Evolutionary conservation across 495 filamentous ascomycete species (phyloP).

Genomic region (Aspergillus sclerotiicarbonarius): DNA sequence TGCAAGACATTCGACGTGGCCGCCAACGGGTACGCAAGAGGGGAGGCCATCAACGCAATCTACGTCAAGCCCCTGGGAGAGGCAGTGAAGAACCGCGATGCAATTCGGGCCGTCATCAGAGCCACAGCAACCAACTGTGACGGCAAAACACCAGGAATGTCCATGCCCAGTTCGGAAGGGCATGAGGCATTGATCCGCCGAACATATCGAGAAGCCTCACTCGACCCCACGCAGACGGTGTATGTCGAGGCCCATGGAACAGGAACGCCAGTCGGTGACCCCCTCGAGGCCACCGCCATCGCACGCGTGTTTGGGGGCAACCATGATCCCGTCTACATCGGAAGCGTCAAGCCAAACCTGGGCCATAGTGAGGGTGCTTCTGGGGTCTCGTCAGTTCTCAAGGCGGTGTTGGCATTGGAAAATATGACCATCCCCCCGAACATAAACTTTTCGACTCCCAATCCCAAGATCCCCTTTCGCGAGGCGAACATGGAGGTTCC

Average conservation of each 20-base stretch:
- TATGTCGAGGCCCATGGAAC: slow-evolving; percentile 42
- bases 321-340: neutral
- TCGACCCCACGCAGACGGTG: slow-evolving; percentile 19
- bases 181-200: slow-evolving; percentile 22
- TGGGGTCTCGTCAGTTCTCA: slow-evolving; percentile 56
- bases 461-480: slow-evolving; percentile 15
- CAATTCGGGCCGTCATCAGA: slow-evolving; percentile 44
- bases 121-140: slow-evolving; percentile 35
- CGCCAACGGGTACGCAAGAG: slow-evolving; percentile 66
- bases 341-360: slow-evolving; percentile 46
- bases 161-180: slow-evolving; percentile 1
- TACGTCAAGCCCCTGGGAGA: slow-evolving; percentile 33
- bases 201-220: slow-evolving; percentile 27
- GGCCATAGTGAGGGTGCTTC: slow-evolving; percentile 55
- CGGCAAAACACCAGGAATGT: slow-evolving; percentile 21
- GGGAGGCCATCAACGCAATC: slow-evolving; percentile 47
- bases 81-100: slow-evolving; percentile 36
- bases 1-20: slow-evolving; percentile 60
- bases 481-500: slow-evolving; percentile 14
- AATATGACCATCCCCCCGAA: slow-evolving; percentile 51
- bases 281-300: slow-evolving; percentile 42
- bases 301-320: slow-evolving; percentile 34
- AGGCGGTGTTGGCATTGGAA: slow-evolving; percentile 52
- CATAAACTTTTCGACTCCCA: slow-evolving; percentile 4
- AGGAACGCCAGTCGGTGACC: slow-evolving; percentile 37